Evolutionary conservation across 768 basidiomycete species (phyloP).

Genomic region (Mycena venus): DNA sequence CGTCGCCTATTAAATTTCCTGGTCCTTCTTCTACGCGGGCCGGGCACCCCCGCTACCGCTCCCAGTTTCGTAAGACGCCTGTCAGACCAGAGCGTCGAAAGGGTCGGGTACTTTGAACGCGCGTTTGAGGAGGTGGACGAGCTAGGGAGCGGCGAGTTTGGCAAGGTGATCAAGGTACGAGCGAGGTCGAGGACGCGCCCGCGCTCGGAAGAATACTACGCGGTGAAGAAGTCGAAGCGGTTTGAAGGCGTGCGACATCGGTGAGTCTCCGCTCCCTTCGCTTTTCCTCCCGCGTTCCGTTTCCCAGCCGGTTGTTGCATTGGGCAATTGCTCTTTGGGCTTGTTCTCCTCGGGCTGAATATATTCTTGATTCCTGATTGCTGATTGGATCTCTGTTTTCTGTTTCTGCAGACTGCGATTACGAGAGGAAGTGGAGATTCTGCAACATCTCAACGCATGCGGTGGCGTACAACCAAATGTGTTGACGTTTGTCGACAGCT

Average conservation of each 20-base stretch:
- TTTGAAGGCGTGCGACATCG: conserved; percentile 94
- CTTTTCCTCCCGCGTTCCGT: no score
- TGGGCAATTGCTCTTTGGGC: background rate
- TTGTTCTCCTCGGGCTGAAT: background rate
- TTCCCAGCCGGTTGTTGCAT: background rate
- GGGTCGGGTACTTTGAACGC: conserved; percentile 79
- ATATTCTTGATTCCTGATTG: background rate
- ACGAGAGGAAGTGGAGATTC: conserved; percentile 94
- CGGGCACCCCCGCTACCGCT: no score
- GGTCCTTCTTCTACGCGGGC: background rate
- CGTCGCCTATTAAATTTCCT: background rate
- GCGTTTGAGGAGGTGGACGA: conserved; percentile 86
- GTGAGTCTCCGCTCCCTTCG: conserved; percentile 71
- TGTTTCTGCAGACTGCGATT: conserved; percentile 86
- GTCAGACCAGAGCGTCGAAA: conserved; percentile 61
- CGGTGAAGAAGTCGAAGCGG: conserved; percentile 94
- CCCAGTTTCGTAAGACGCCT: conserved; percentile 45
- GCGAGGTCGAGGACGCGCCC: conserved; percentile 76
- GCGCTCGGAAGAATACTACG: conserved; percentile 66
- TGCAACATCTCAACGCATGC: conserved; percentile 75
- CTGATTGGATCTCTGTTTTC: conserved; percentile 36
- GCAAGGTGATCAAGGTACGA: conserved; percentile 89
- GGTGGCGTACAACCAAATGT: conserved; percentile 81
- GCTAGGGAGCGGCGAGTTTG: conserved; percentile 94
- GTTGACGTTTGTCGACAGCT: conserved; percentile 91